phyloP scores from a whole-genome alignment of 1,139 yeast genomes.

The Fermentozyma sake region DNA sequence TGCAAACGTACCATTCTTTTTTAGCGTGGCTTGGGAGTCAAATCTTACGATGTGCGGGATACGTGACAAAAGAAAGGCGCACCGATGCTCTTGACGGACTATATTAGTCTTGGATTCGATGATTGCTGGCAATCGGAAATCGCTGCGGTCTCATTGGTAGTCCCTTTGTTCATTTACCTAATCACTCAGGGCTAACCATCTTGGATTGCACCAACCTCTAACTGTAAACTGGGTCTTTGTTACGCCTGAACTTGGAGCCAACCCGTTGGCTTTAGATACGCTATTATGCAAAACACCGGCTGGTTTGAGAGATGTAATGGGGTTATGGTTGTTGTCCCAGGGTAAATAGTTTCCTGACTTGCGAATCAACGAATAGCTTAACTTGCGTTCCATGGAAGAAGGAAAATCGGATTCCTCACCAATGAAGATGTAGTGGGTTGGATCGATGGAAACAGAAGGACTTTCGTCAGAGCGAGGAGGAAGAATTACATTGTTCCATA shows the following conservation, averaged over 20 bases:
- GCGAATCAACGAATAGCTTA: conserved; percentile 8
- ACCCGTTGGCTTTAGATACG: conserved; percentile 23
- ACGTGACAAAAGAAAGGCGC: too few relatives aligned
- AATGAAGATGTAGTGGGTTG: conserved; percentile 17
- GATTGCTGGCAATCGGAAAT: too few relatives aligned
- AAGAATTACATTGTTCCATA: conserved; percentile 47
- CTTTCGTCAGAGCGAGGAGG: conserved; percentile 41
- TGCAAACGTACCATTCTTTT: too few relatives aligned
- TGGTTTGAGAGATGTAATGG: conserved; percentile 22
- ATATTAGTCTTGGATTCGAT: neutral
- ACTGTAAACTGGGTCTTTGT: conserved; percentile 45
- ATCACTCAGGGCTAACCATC: too few relatives aligned
- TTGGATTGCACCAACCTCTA: conserved; percentile 49
- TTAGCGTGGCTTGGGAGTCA: too few relatives aligned
- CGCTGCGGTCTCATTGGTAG: too few relatives aligned
- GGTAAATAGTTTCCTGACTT: conserved; percentile 25
- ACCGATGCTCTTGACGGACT: too few relatives aligned
- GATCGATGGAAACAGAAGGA: conserved; percentile 23
- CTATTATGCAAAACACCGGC: conserved; percentile 30
- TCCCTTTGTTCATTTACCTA: too few relatives aligned
- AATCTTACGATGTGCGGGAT: too few relatives aligned
- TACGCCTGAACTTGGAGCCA: conserved; percentile 37
- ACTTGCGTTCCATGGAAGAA: too few relatives aligned
- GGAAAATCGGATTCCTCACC: conserved; percentile 10
- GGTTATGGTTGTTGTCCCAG: conserved; percentile 25